Conservation (phyloP, 139 green algal genomes). For the Nannochloris sp. region DNA sequence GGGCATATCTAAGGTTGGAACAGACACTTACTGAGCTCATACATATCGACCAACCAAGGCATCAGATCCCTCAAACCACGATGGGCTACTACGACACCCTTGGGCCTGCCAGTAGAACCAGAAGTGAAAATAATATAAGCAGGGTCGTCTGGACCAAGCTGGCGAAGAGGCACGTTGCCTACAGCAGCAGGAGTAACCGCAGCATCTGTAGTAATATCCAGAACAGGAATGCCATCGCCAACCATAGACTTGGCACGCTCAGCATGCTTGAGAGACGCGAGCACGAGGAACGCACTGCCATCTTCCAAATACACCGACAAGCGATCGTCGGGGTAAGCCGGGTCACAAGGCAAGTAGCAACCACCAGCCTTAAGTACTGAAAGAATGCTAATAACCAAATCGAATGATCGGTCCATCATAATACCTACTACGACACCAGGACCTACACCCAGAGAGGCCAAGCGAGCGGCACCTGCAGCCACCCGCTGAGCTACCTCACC, state of each 20-base stretch:
- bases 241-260: background rate
- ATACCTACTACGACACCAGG: constrained; percentile 19
- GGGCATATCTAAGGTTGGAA: no score
- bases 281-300: background rate
- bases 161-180: background rate
- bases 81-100: constrained; percentile 47
- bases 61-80: constrained; percentile 27
- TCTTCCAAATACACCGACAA: constrained; percentile 40
- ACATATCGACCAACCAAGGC: background rate
- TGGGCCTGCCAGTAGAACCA: constrained; percentile 51
- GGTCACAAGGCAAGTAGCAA: constrained; percentile 39
- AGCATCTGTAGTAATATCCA: constrained; percentile 2
- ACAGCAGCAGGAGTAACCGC: background rate
- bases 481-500: background rate
- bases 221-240: background rate
- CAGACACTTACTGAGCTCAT: no score
- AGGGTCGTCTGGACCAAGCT: constrained; percentile 9
- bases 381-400: constrained; percentile 35
- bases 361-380: constrained; percentile 28
- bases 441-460: background rate
- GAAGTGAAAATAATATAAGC: constrained; percentile 60
- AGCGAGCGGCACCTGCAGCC: background rate
- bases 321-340: constrained; percentile 28
- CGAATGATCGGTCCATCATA: constrained; percentile 27
- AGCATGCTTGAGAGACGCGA: background rate